Evolutionary conservation across 805 yeast species (phyloP).

Genomic region (Wickerhamomyces chaumierensis): DNA sequence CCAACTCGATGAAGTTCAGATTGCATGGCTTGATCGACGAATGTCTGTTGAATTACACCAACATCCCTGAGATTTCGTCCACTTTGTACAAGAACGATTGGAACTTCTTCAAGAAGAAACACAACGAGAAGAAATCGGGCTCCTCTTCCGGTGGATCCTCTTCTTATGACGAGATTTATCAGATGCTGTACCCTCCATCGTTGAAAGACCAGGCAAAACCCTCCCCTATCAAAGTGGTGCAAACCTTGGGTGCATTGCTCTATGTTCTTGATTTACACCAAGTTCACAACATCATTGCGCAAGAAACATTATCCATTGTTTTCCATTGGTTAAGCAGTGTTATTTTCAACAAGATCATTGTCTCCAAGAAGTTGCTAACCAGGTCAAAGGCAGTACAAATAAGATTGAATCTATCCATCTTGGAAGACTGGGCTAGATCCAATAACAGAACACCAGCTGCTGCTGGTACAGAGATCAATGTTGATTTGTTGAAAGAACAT

Average conservation of each 20-base stretch:
- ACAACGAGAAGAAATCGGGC: constrained; percentile 16
- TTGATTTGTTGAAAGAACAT: constrained; percentile 24
- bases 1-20: constrained; percentile 54
- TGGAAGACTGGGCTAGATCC: constrained; percentile 86
- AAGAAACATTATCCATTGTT: constrained; percentile 69
- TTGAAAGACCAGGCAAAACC: constrained; percentile 73
- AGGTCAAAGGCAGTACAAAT: constrained; percentile 85
- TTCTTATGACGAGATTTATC: constrained; percentile 59
- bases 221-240: constrained; percentile 77
- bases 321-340: constrained; percentile 67
- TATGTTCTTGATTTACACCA: constrained; percentile 76
- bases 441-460: constrained; percentile 17
- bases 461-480: constrained; percentile 20
- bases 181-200: constrained; percentile 78
- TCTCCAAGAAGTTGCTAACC: constrained; percentile 59
- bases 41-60: constrained; percentile 64
- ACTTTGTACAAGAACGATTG: constrained; percentile 68
- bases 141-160: constrained; percentile 42
- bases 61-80: constrained; percentile 71
- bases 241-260: constrained; percentile 78
- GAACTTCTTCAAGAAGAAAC: constrained; percentile 39
- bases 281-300: constrained; percentile 66
- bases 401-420: constrained; percentile 68
- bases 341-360: constrained; percentile 62
- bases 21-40: constrained; percentile 47